A percentile compares a stretch with the other conserved stretches of the same genome.
Conservation (phyloP, 2,329 filamentous ascomycete genomes). For the Xylariaceae sp. region DNA sequence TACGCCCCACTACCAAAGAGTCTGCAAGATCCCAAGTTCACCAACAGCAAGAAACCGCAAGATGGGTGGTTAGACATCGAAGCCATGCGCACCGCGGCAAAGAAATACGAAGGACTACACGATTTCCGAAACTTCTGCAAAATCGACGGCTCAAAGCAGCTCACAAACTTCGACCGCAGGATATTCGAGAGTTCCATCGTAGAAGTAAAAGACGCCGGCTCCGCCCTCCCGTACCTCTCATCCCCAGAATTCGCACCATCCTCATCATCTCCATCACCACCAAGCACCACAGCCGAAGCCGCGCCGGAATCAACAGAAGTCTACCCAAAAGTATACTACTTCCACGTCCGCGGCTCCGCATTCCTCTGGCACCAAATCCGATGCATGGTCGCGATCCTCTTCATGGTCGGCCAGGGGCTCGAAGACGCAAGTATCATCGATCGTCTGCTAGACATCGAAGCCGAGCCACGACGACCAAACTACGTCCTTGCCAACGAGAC, state of each 20-base stretch:
- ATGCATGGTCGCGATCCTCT: slow-evolving; percentile 89
- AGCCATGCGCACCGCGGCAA: slow-evolving; percentile 80
- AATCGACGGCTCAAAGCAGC: slow-evolving; percentile 84
- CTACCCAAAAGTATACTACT: slow-evolving; percentile 73
- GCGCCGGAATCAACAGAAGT: slow-evolving; percentile 7
- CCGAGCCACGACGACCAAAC: slow-evolving; percentile 72
- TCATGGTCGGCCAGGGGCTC: slow-evolving; percentile 84
- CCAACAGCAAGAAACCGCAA: slow-evolving; percentile 35
- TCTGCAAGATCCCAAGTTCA: slow-evolving; percentile 42
- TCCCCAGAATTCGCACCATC: slow-evolving; percentile 42
- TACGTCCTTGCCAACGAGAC: slow-evolving; percentile 91
- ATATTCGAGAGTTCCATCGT: slow-evolving; percentile 82
- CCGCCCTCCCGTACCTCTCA: slow-evolving; percentile 56
- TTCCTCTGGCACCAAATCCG: slow-evolving; percentile 99
- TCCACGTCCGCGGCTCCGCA: slow-evolving; percentile 83
- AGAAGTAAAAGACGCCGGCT: slow-evolving; percentile 56
- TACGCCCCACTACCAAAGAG: slow-evolving; percentile 66
- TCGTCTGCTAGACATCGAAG: slow-evolving; percentile 69
- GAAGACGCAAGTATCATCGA: slow-evolving; percentile 72
- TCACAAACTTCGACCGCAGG: slow-evolving; percentile 74
- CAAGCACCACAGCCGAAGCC: neutral
- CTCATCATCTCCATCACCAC: neutral
- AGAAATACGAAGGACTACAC: slow-evolving; percentile 75
- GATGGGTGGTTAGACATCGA: slow-evolving; percentile 84
- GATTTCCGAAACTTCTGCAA: slow-evolving; percentile 99